A percentile compares a stretch with the other conserved stretches of the same genome.
Evolutionary conservation across 2,329 filamentous ascomycete genomes (phyloP).

Genomic region (Penicillium janthinellum): DNA sequence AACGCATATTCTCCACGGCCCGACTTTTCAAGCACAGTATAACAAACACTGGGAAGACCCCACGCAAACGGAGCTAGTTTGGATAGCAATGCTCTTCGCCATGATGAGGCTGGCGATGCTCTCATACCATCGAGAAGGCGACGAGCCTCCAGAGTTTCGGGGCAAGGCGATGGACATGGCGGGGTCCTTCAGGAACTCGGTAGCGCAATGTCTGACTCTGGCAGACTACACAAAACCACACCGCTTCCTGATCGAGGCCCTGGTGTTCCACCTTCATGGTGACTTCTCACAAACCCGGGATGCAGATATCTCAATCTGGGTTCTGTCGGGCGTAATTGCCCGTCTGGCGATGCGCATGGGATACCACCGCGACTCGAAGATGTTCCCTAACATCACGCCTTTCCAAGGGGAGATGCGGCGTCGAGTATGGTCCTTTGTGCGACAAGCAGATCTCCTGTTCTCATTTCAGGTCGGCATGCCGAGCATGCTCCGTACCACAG

Average conservation of each 20-base stretch:
- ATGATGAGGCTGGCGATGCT: slow-evolving; percentile 67
- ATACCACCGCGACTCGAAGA: slow-evolving; percentile 63
- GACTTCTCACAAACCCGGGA: slow-evolving; percentile 63
- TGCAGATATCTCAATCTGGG: slow-evolving; percentile 61
- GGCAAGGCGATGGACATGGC: slow-evolving; percentile 56
- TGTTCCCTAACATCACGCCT: slow-evolving; percentile 60
- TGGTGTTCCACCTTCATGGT: slow-evolving; percentile 63
- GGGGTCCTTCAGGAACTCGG: slow-evolving; percentile 52
- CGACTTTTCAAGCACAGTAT: slow-evolving; percentile 79
- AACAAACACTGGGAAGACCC: slow-evolving; percentile 64
- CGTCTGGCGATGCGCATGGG: slow-evolving; percentile 68
- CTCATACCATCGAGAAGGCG: slow-evolving; percentile 62
- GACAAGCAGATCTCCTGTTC: slow-evolving; percentile 64
- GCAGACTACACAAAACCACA: slow-evolving; percentile 67
- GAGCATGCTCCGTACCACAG: slow-evolving; percentile 64
- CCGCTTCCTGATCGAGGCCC: slow-evolving; percentile 61
- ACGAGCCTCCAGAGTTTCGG: slow-evolving; percentile 64
- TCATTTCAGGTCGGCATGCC: slow-evolving; percentile 70
- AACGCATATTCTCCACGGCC: slow-evolving; percentile 73
- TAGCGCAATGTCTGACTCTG: slow-evolving; percentile 64
- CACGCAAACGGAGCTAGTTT: slow-evolving; percentile 58
- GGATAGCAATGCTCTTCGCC: slow-evolving; percentile 64
- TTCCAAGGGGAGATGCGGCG: slow-evolving; percentile 63
- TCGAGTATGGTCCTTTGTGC: slow-evolving; percentile 52
- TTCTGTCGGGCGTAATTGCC: slow-evolving; percentile 62